Evolutionary conservation across 371 early-diverging fungal genomes (phyloP).

Genomic region (Rhizomucor pusillus): DNA sequence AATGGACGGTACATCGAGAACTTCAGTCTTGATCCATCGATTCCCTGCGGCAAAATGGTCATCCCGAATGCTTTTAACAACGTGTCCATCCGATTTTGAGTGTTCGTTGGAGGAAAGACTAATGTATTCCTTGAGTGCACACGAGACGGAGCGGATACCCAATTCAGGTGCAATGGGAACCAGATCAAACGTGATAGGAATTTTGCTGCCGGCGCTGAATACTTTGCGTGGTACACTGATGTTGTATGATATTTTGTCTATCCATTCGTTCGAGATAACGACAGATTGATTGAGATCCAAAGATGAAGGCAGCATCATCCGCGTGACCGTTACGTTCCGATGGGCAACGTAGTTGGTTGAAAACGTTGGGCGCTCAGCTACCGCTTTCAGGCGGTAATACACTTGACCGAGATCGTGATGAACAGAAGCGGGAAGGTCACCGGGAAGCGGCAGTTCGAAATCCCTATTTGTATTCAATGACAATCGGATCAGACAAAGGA

Average conservation of each 20-base stretch:
- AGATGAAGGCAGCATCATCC: constrained; percentile 33
- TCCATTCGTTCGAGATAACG: constrained; percentile 43
- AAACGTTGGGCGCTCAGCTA: constrained; percentile 46
- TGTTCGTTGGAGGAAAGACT: constrained; percentile 28
- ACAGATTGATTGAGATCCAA: constrained; percentile 37
- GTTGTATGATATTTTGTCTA: constrained; percentile 42
- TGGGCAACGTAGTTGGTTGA: constrained; percentile 33
- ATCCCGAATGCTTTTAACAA: constrained; percentile 28
- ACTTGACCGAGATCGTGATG: constrained; percentile 39
- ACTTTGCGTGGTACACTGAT: constrained; percentile 45
- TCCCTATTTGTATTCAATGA: constrained; percentile 25
- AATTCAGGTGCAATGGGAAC: constrained; percentile 34
- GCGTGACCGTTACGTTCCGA: constrained; percentile 24
- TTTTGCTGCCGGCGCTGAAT: constrained; percentile 23
- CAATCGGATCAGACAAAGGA: constrained; percentile 1
- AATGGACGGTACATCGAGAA: constrained; percentile 19
- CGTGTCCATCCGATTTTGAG: constrained; percentile 31
- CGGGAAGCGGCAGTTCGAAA: constrained; percentile 52
- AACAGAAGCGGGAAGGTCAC: constrained; percentile 45
- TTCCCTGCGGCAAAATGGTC: constrained; percentile 22
- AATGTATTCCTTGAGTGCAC: constrained; percentile 40
- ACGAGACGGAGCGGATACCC: constrained; percentile 26
- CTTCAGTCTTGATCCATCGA: constrained; percentile 28
- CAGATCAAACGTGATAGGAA: constrained; percentile 43
- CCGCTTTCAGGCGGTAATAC: constrained; percentile 37